These are phyloP conservation scores for Apiotrichum gamsii DNA, from an alignment of 1,284 basidiomycete species.

Conservation along the genomic window DNA sequence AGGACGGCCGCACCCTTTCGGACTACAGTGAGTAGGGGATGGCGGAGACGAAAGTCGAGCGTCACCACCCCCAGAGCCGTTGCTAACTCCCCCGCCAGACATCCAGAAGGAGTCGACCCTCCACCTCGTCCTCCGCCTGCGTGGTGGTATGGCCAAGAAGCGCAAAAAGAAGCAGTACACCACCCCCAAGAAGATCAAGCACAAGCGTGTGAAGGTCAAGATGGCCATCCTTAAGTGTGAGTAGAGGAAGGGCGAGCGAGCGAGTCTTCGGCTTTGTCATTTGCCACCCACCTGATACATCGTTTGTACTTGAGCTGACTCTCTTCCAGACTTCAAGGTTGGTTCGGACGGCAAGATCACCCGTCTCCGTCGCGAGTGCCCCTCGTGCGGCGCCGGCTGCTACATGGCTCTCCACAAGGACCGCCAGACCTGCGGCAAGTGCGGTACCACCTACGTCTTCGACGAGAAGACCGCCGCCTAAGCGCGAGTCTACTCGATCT, in stretches of 20 bases:
- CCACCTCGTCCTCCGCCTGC: conserved; percentile 83
- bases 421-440: conserved; percentile 93
- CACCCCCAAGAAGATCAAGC: conserved; percentile 91
- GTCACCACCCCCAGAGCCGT: not conserved
- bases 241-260: no score
- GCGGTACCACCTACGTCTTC: conserved; percentile 78
- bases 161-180: conserved; percentile 97
- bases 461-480: no score
- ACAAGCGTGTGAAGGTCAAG: conserved; percentile 98
- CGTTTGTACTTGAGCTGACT: no score
- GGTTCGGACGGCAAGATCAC: conserved; percentile 99
- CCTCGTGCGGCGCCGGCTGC: conserved; percentile 87
- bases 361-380: conserved; percentile 88
- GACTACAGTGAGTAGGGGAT: no score
- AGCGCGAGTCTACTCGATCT: no score
- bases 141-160: conserved; percentile 84
- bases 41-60: conserved; percentile 35
- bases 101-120: conserved; percentile 96
- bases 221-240: conserved; percentile 95
- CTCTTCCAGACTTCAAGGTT: conserved; percentile 97
- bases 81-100: no score
- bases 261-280: no score
- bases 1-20: conserved; percentile 81
- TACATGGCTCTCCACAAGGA: conserved; percentile 96
- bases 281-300: no score